Evolutionary conservation across 2,329 filamentous ascomycete genomes (phyloP), one percentile per base, ranked within the genome.

Genomic region (Lasiodiplodia citricola): DNA sequence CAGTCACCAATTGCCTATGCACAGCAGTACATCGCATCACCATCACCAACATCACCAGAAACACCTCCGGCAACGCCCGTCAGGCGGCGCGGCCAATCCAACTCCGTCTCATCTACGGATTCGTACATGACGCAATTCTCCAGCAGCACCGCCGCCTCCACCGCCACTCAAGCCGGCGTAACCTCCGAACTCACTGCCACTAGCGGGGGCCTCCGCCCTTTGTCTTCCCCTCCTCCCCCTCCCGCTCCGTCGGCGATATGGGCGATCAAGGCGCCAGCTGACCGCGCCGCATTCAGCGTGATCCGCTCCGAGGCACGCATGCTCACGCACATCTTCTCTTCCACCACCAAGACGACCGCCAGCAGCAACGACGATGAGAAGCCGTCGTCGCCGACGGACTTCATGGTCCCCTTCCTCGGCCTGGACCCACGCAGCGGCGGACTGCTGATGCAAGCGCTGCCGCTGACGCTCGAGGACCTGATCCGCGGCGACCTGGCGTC

Each of bases 251-350:
- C 55, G 10, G 41, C 74, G 73, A 6, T 60, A 65, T 4, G 79
- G 70, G 78, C 78, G 0, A 75, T 80, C 72, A 80, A 80, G 60
- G 70, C 73, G 8, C 77, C 78, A 11, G 74, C 73, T 8, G 74
- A 73, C 25, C 72, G 71, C 14, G 73, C 75, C 44, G 75, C 78
- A 13, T 75, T 75, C 31, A 72, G 72, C 18, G 77, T 80, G 4
- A 72, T 80, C 10, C 57, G 56, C 14, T 72, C 74, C 47, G 78
- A 80, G 72, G 76, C 75, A 14, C 71, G 72, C 10, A 75, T 79
- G 55, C 68, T 80, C 5, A 78, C 77, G 0, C 74, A 78, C 65
- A 73, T 80, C 2, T 73, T 76, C 16, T n/a, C 44, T 8, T 21
- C 44, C 18, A 10, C 41, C 41, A 8, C 4, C 41, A 44, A n/a